Evolutionary conservation across 1,284 basidiomycete species (phyloP).

Genomic region (Tylopilus sp.): DNA sequence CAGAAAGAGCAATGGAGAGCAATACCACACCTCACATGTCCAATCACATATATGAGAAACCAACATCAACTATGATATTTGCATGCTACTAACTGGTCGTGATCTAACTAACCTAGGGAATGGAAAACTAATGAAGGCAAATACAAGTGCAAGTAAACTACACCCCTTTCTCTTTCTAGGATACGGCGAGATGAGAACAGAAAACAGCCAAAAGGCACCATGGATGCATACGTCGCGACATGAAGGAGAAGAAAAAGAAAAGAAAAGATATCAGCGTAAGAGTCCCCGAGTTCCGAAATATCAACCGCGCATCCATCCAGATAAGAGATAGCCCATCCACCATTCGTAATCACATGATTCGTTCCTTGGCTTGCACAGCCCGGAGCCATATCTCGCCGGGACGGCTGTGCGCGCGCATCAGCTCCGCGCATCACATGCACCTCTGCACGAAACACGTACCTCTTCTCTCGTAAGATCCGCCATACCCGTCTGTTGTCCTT

Average conservation of each 20-base stretch:
- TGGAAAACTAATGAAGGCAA: too few relatives aligned
- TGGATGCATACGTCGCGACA: not conserved
- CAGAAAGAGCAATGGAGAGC: too few relatives aligned
- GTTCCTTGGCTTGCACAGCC: constrained; percentile 72
- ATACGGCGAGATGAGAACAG: constrained; percentile 14
- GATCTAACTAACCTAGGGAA: too few relatives aligned
- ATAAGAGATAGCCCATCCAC: constrained; percentile 2
- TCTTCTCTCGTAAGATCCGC: constrained; percentile 58
- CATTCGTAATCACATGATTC: constrained; percentile 47
- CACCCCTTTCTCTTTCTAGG: constrained; percentile 22
- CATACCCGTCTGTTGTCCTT: constrained; percentile 62
- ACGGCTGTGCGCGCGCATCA: constrained; percentile 55
- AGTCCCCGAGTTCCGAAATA: constrained; percentile 8
- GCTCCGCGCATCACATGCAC: not conserved
- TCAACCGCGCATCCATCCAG: constrained; percentile 1
- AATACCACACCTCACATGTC: too few relatives aligned
- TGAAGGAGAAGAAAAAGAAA: not conserved
- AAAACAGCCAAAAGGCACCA: not conserved
- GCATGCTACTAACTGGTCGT: too few relatives aligned
- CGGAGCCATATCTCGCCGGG: constrained; percentile 86
- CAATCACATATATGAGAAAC: constrained; percentile 35
- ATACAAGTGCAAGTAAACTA: constrained; percentile 20
- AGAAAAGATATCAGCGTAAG: too few relatives aligned
- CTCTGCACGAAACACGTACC: constrained; percentile 56
- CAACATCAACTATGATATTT: constrained; percentile 24